These are phyloP conservation scores for Boletus rubescentipes DNA, from an alignment of 768 basidiomycete species.

Conservation along the genomic window DNA sequence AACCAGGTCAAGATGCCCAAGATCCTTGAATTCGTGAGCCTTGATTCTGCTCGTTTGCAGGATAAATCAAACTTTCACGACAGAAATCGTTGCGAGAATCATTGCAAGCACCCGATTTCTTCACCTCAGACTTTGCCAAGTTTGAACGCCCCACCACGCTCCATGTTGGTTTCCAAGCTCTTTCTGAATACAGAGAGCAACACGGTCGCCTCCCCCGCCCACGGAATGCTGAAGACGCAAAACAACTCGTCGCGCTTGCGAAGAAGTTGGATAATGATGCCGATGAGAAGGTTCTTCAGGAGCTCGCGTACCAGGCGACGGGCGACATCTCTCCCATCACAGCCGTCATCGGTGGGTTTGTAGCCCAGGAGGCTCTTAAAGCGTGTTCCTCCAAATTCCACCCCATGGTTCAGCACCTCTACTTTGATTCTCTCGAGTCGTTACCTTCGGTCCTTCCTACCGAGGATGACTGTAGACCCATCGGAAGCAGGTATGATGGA, in stretches of 20 bases:
- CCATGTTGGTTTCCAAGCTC: constrained; percentile 92
- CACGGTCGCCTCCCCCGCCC: constrained; percentile 75
- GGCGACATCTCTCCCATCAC: constrained; percentile 89
- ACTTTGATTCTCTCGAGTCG: constrained; percentile 97
- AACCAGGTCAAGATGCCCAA: constrained; percentile 99
- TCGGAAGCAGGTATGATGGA: constrained; percentile 83
- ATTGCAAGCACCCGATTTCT: constrained; percentile 74
- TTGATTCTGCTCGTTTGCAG: not conserved
- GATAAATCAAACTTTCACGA: not conserved
- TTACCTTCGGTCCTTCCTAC: constrained; percentile 73
- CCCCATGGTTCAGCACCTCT: constrained; percentile 91
- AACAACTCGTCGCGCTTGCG: constrained; percentile 66
- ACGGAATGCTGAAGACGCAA: constrained; percentile 79
- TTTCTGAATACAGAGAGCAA: constrained; percentile 72
- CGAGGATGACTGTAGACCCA: constrained; percentile 81
- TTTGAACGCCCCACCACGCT: constrained; percentile 90
- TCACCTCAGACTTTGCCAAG: constrained; percentile 97
- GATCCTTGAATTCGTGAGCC: constrained; percentile 85
- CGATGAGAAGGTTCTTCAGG: constrained; percentile 78
- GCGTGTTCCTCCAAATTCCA: constrained; percentile 98
- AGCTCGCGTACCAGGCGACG: constrained; percentile 87
- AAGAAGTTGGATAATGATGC: constrained; percentile 75
- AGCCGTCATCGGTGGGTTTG: constrained; percentile 95
- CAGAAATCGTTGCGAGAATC: constrained; percentile 95
- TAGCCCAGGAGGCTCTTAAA: constrained; percentile 97